Conservation (phyloP, 345 rosid genomes). For the Heritiera fomes region DNA sequence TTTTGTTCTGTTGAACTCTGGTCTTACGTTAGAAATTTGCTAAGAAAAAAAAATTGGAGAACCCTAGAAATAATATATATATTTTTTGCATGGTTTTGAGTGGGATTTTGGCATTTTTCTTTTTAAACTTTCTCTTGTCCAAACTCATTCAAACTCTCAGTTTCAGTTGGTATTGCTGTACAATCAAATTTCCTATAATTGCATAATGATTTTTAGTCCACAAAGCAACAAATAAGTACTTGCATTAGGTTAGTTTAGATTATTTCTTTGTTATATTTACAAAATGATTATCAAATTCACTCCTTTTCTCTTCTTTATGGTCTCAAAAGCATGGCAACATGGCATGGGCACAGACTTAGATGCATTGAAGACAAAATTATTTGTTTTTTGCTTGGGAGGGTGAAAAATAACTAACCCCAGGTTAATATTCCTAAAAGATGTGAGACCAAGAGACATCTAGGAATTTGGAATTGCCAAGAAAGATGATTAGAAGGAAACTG, state of each 20-base stretch:
- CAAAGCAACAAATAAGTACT: slow-evolving; percentile 28
- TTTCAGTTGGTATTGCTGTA: slow-evolving; percentile 9
- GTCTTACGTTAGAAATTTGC: slow-evolving; percentile 28
- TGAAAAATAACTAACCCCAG: slow-evolving; percentile 32
- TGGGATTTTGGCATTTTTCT: slow-evolving; percentile 48
- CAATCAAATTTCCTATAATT: slow-evolving; percentile 29
- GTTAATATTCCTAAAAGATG: slow-evolving; percentile 22
- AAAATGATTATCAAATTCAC: background rate
- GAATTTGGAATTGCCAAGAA: slow-evolving; percentile 21
- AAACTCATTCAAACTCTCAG: slow-evolving; percentile 5
- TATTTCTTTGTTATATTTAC: background rate
- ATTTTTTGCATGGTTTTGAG: slow-evolving; percentile 53
- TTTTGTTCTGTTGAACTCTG: background rate
- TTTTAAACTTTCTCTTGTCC: slow-evolving; percentile 14
- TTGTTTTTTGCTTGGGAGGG: slow-evolving; percentile 11
- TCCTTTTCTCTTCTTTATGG: background rate
- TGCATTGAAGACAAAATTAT: background rate
- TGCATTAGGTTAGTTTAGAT: background rate
- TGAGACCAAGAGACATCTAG: slow-evolving; percentile 20
- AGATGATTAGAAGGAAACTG: slow-evolving; percentile 24
- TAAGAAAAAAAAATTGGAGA: slow-evolving; percentile 26
- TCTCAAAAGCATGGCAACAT: background rate
- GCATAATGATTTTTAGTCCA: slow-evolving; percentile 29
- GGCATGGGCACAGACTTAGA: slow-evolving; percentile 24
- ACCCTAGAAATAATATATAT: slow-evolving; percentile 7